Evolutionary conservation across 176 grass and related monocot genomes (phyloP), one percentile per base, ranked within the genome.

Genomic region (Musa schizocarpa): DNA sequence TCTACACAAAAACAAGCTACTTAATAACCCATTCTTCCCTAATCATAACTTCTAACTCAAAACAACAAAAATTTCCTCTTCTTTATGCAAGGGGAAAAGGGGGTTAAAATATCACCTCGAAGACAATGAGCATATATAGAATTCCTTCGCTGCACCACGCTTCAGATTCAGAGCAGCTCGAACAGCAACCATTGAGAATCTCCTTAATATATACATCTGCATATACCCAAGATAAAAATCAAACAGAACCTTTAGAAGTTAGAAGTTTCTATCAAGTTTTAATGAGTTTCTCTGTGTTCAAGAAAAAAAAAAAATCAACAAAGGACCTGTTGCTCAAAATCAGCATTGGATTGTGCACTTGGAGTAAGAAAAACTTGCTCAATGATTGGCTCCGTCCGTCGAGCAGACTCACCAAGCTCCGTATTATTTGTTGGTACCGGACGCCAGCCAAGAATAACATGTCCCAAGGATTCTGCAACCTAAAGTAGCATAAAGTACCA

Each of bases 91-190:
- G 21, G 52, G 9, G 1, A 52, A 10, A 54, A 24, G 13, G 25
- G 57, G 10, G n/a, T 24, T 7, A 56, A 57, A 55, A 21, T 74
- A 81, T 74, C 76, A 99, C 96, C 96, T 94, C 63, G 96, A 94
- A 86, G 96, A 99, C 24, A 99, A 83, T 66, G 96, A 99, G 58
- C 96, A 99, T 86, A 94, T 85, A 84, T 99, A 99, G 78, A 89
- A 99, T 62, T 95, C 88, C 80, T 86, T 92, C 58, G 69, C 74
- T 13, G 79, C 81, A 63, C 86, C 88, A 77, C 81, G 74, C 52
- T 76, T 72, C 29, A 92, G 83, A 81, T 89, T 73, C 27, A 99
- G 71, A 61, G 81, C 66, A 9, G 65, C 82, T 73, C 91, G 91
- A 54, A 99, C 87, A 50, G 86, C 77, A 71, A 87, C 65, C 65